Conservation (phyloP, 306 rosid genomes). For the Fragaria nilgerrensis region DNA sequence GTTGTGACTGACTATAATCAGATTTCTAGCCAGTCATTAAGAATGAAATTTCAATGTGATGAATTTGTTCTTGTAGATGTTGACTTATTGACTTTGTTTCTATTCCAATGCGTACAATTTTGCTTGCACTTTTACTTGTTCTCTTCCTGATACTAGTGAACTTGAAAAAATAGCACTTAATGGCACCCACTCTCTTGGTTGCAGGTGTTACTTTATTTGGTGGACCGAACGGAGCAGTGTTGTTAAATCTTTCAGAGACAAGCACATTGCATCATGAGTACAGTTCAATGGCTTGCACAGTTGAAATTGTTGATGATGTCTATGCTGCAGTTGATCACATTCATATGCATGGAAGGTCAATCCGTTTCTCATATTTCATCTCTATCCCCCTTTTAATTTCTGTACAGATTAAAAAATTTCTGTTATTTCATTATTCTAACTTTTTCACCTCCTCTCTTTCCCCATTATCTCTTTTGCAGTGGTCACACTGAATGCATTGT, state of each 20-base stretch:
- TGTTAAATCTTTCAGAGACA: constrained; percentile 49
- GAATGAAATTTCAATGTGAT: not conserved
- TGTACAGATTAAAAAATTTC: not conserved
- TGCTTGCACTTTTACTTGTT: not conserved
- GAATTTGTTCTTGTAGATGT: not conserved
- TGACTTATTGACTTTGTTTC: not conserved
- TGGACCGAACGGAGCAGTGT: constrained; percentile 67
- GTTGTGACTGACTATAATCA: not conserved
- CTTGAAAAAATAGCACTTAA: not conserved
- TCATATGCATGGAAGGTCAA: constrained; percentile 68
- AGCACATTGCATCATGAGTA: constrained; percentile 65
- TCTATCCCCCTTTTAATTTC: constrained; percentile 1
- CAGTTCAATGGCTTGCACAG: constrained; percentile 69
- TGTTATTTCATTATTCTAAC: constrained; percentile 9
- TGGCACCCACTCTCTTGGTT: not conserved
- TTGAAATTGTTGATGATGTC: constrained; percentile 83
- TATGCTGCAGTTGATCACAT: constrained; percentile 76
- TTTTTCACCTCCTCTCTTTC: constrained; percentile 6
- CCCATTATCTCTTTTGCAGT: constrained; percentile 41
- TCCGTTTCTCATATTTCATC: not conserved
- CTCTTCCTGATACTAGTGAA: not conserved
- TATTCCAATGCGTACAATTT: not conserved
- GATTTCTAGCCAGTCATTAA: not conserved
- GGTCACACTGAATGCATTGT: constrained; percentile 78
- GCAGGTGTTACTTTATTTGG: constrained; percentile 77